Conservation (phyloP, 176 grass and related monocot species). For the Panicum miliaceum region DNA sequence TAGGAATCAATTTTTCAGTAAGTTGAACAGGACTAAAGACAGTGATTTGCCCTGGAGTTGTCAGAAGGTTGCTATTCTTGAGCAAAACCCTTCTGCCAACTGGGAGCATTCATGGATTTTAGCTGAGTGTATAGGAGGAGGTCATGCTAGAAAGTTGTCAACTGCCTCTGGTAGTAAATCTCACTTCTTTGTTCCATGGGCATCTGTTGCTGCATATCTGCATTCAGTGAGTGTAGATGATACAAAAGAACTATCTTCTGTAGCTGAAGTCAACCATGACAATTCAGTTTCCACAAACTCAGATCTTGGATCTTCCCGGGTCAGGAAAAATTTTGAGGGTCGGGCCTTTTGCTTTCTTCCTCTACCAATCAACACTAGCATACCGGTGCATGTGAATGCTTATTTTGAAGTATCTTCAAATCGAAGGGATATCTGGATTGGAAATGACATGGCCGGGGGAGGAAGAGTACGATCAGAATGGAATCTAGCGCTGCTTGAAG, state of each 20-base stretch:
- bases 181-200: constrained; percentile 95
- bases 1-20: constrained; percentile 83
- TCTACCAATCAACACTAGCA: constrained; percentile 82
- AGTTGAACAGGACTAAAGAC: constrained; percentile 85
- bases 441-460: constrained; percentile 95
- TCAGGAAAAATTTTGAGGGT: constrained; percentile 72
- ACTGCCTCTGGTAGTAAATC: constrained; percentile 67
- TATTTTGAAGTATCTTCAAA: constrained; percentile 99
- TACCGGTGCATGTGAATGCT: constrained; percentile 92
- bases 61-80: constrained; percentile 77
- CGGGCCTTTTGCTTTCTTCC: constrained; percentile 96
- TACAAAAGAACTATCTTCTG: constrained; percentile 60
- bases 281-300: constrained; percentile 50
- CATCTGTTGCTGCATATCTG: constrained; percentile 93
- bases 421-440: constrained; percentile 98
- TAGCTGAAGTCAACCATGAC: constrained; percentile 54
- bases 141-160: constrained; percentile 78
- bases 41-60: constrained; percentile 85
- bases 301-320: constrained; percentile 53
- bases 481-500: constrained; percentile 91
- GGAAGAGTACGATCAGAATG: constrained; percentile 93
- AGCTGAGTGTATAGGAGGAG: constrained; percentile 88
- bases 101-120: constrained; percentile 81
- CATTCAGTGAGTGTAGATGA: constrained; percentile 72
- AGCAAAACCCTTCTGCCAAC: constrained; percentile 58